phyloP scores from a whole-genome alignment of 2,329 filamentous ascomycete genomes.

The Neocucurbitaria cava region DNA sequence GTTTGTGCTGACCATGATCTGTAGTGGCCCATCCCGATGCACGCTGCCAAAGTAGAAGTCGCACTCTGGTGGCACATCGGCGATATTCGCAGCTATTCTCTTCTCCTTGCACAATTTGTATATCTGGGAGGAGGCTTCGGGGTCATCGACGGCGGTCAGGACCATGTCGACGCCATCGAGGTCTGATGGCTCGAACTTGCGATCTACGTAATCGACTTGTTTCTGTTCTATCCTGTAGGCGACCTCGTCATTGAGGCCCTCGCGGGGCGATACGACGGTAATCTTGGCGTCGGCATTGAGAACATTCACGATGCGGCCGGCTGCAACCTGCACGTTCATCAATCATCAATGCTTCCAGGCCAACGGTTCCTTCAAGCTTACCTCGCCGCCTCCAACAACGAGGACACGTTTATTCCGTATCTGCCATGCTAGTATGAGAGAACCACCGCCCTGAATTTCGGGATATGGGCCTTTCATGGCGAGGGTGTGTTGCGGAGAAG shows the following conservation, averaged over 20 bases:
- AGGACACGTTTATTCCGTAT: constrained; percentile 86
- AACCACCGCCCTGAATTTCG: constrained; percentile 86
- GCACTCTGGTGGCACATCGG: constrained; percentile 94
- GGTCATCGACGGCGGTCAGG: constrained; percentile 90
- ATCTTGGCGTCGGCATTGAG: constrained; percentile 95
- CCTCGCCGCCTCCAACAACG: constrained; percentile 95
- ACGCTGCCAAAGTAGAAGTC: constrained; percentile 99
- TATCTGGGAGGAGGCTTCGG: constrained; percentile 84
- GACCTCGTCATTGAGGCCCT: constrained; percentile 88
- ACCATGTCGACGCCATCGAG: constrained; percentile 86
- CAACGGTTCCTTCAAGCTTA: constrained; percentile 59
- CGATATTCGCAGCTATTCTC: constrained; percentile 90
- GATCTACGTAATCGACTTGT: constrained; percentile 81
- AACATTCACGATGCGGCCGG: constrained; percentile 89
- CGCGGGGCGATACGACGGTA: constrained; percentile 79
- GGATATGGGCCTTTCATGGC: constrained; percentile 69
- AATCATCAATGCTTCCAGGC: constrained; percentile 37
- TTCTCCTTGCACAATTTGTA: constrained; percentile 92
- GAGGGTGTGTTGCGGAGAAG: constrained; percentile 25
- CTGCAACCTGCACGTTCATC: constrained; percentile 75
- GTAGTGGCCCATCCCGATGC: constrained; percentile 90
- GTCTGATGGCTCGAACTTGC: constrained; percentile 84
- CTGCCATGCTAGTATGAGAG: constrained; percentile 95
- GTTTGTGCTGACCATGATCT: constrained; percentile 99
- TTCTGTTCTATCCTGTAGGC: constrained; percentile 76